Evolutionary conservation across 2,329 filamentous ascomycete species (phyloP).

Genomic region (Capronia coronata): DNA sequence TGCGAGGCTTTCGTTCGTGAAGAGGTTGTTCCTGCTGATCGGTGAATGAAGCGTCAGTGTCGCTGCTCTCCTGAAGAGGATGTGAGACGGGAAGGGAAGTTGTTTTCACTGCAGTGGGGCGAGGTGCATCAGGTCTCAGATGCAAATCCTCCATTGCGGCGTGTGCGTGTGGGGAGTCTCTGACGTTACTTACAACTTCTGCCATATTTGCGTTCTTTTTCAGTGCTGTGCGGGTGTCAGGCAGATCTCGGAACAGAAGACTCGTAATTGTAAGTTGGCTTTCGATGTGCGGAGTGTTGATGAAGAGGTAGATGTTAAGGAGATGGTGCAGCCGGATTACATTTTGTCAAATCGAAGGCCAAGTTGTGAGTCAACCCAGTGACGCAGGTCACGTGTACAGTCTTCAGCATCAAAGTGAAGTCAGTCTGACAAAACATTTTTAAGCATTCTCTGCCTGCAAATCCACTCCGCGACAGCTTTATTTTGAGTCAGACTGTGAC

Average conservation of each 20-base stretch:
- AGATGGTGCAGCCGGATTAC: constrained; percentile 2
- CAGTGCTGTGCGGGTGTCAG: neutral
- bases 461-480: too few species aligned
- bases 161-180: constrained; percentile 21
- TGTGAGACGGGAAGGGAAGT: neutral
- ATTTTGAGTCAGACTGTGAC: neutral
- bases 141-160: constrained; percentile 10
- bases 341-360: constrained; percentile 11
- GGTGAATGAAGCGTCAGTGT: constrained; percentile 9
- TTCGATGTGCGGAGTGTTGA: neutral
- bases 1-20: constrained; percentile 66
- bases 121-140: constrained; percentile 23
- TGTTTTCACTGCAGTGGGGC: constrained; percentile 18
- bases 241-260: neutral
- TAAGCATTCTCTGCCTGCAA: neutral
- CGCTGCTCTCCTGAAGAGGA: neutral
- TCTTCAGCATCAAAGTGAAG: neutral
- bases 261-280: constrained; percentile 3
- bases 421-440: constrained; percentile 7
- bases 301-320: constrained; percentile 13
- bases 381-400: constrained; percentile 13
- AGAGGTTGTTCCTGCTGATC: constrained; percentile 22
- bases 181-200: constrained; percentile 28
- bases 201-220: constrained; percentile 23
- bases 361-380: constrained; percentile 16